Conservation (phyloP, 176 grass and related monocot species). For the Zoysia japonica region DNA sequence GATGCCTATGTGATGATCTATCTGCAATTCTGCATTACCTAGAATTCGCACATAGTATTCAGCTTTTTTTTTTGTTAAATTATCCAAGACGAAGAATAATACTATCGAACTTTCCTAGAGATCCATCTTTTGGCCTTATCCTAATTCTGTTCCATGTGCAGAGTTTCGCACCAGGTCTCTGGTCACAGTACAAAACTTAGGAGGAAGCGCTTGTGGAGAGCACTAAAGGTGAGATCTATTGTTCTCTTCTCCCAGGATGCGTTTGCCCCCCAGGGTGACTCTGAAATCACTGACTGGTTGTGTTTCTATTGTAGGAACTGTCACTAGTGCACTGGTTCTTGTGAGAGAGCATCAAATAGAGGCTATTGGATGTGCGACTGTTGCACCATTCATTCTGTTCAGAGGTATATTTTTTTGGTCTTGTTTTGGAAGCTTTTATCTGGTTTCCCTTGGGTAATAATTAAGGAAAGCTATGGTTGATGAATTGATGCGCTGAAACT, state of each 20-base stretch:
- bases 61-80: constrained; percentile 6
- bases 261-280: constrained; percentile 11
- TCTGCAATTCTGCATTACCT: neutral
- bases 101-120: constrained; percentile 7
- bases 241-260: neutral
- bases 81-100: neutral
- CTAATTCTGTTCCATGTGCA: constrained; percentile 31
- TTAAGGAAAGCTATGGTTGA: constrained; percentile 3
- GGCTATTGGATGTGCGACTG: constrained; percentile 66
- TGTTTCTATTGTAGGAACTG: constrained; percentile 41
- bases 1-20: neutral
- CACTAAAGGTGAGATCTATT: constrained; percentile 56
- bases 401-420: constrained; percentile 56
- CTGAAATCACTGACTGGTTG: constrained; percentile 18
- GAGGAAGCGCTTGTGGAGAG: constrained; percentile 59
- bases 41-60: neutral
- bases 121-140: neutral
- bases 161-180: constrained; percentile 54
- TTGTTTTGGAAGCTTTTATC: constrained; percentile 11
- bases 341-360: constrained; percentile 66
- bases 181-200: constrained; percentile 65
- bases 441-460: constrained; percentile 14
- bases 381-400: constrained; percentile 64
- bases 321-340: constrained; percentile 63
- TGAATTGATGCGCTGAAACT: neutral